phyloP scores from a whole-genome alignment of 257 asterid genomes.

The Solanum etuberosum region DNA sequence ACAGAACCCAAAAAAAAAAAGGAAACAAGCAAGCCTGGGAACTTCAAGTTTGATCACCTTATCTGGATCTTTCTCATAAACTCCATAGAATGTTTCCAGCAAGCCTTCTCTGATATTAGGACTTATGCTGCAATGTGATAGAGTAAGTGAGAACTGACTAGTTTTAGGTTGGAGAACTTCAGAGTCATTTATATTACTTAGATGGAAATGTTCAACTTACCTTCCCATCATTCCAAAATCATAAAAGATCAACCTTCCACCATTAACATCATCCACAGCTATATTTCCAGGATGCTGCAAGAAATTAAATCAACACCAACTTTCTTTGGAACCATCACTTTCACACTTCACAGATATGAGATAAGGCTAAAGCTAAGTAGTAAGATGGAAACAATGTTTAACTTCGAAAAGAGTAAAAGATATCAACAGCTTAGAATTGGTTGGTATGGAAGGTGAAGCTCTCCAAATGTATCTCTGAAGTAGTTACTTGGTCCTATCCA shows the following conservation, averaged over 20 bases:
- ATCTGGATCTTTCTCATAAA: conserved; percentile 85
- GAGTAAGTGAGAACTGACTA: neutral
- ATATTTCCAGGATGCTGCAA: conserved; percentile 87
- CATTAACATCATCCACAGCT: conserved; percentile 80
- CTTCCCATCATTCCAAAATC: conserved; percentile 99
- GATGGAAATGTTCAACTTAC: conserved; percentile 16
- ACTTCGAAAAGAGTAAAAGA: neutral
- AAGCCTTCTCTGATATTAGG: conserved; percentile 77
- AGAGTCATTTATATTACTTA: neutral
- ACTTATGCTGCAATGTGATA: conserved; percentile 59
- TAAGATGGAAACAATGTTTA: neutral
- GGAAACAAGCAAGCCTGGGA: neutral
- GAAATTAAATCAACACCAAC: neutral
- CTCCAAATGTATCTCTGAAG: neutral
- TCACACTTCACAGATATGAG: neutral
- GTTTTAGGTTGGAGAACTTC: neutral
- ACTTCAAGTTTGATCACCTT: conserved; percentile 32
- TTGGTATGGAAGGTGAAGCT: neutral
- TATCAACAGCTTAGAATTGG: neutral
- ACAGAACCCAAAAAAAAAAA: neutral
- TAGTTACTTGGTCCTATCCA: neutral
- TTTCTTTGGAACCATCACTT: neutral
- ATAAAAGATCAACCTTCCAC: conserved; percentile 82
- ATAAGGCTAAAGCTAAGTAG: neutral
- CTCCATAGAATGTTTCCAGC: conserved; percentile 84